Base-by-base conservation (phyloP, 495 filamentous ascomycete species). In the Lophiotrema nucula region DNA sequence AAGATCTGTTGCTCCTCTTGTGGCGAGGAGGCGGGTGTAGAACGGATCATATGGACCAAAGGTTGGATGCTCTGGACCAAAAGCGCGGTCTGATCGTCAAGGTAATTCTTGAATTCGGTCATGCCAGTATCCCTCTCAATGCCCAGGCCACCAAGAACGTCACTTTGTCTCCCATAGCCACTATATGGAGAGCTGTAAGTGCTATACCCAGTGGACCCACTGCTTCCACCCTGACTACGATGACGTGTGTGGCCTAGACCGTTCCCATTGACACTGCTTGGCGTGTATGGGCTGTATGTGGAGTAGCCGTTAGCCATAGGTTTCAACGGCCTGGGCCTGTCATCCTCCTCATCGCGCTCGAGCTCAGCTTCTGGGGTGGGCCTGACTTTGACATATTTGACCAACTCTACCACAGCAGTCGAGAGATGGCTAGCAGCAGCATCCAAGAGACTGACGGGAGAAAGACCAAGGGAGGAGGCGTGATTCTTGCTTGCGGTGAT, bases 401-500 rank as follows among this genome's bases (percentile, higher is more conserved):
- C 75, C 16, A 97, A 75, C 60, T 96, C 93, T 19, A 98, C 86
- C 5, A 97, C 80, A 2, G 89, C 85, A 4, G 88, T 83, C 10
- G 87, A 87, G 21, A 98, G 76, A 73, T 98, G 91, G 13, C 88
- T 92, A n/a, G 92, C 92, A 8, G 93, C 93, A 11, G 93, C 93
- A 73, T 98, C 93, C 15, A 98, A 77, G 19, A 98, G 73, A 2
- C 89, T 95, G n/a, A 98, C 87, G 1, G 95, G 93, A 3, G 89
- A 92, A n/a, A 98, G 77, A 16, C 93, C 93, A 27, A 79, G 82
- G 0, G 89, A 84, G 19, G 76, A 76, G 31, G 88, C 85, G 70
- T 92, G 95, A 65, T 95, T 95, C 76, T 92, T 96, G 19, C 88
- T 86, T 2, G 92, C 90, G 13, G 90, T 97, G 59, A 96, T 96